Evolutionary conservation across 1,284 basidiomycete genomes (phyloP), one percentile per base, ranked within the genome.

Genomic region (Ceratobasidium sp.): DNA sequence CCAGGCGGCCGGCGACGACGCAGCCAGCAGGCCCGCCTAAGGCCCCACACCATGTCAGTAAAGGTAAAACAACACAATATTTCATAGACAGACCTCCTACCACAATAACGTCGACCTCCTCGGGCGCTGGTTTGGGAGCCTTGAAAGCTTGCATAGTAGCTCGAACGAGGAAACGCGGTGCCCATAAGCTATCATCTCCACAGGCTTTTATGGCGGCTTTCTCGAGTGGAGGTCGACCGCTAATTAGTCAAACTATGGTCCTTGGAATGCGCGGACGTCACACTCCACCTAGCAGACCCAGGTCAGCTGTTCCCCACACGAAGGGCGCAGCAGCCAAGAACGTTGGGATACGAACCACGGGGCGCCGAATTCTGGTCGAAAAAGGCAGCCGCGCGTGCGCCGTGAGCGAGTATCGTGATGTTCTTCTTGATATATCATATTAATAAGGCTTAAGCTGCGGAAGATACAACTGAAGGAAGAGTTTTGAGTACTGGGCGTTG

Each of bases 101-200:
- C 63, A 91, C 88, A 76, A 91, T 90, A 75, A 91, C 83, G 82
- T 91, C 90, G 80, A 91, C 90, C 85, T 91, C 89, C 78, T 90
- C 84, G 73, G 88, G 88, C 52, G 44, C 66, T 23, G 66, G 66
- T 47, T 57, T 69, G 14, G 66, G 66, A n/a, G 46, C 66, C 32
- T 52, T 41, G 26, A 69, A 69, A 11, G 50, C 50, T 30, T 69
- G 66, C 66, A 69, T 69, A 30, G n/a, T 30, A 21, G 23, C 26
- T 18, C 21, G n/a, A 49, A 26, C 28, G 46, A 46, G 23, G 44
- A n/a, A 28, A 21, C 11, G 18, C 28, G 58, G 21, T 38, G 35
- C 30, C 8, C 18, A 43, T 8, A 43, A 41, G 9, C 28, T 11
- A 13, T 46, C 28, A 11, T 9, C 41, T 23, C 28, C 11, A 32